Conservation (phyloP, 2,329 filamentous ascomycete genomes). For the Helotiales sp. region DNA sequence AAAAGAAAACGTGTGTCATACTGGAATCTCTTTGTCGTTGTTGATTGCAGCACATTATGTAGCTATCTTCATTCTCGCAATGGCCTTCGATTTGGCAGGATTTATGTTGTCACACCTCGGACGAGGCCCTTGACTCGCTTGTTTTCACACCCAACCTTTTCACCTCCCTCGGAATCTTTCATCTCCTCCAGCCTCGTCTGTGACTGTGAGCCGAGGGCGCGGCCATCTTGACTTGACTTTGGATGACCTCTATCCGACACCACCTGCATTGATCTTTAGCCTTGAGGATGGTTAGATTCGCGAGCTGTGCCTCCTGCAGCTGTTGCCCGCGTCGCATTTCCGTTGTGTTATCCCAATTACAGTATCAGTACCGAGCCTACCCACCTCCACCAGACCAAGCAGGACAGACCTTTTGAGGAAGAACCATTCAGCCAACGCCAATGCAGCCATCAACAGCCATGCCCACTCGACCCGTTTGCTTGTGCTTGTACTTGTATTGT, state of each 20-base stretch:
- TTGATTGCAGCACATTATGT: too few species aligned
- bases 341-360: background rate
- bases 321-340: background rate
- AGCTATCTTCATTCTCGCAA: too few species aligned
- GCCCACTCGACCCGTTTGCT: background rate
- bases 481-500: background rate
- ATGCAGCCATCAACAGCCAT: background rate
- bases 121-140: background rate
- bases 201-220: background rate
- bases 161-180: too few species aligned
- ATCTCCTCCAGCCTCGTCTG: background rate
- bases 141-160: background rate
- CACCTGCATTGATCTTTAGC: constrained; percentile 1
- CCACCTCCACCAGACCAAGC: background rate
- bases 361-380: background rate
- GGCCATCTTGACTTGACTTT: background rate
- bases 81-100: too few species aligned
- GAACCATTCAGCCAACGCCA: background rate
- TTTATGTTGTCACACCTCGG: too few species aligned
- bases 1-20: background rate
- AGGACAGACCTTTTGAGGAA: too few species aligned
- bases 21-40: too few species aligned
- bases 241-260: background rate
- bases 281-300: background rate
- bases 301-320: background rate